Evolutionary conservation across 306 rosid species (phyloP), one percentile per base, ranked within the genome.

Genomic region (Adenanthera pavonina): DNA sequence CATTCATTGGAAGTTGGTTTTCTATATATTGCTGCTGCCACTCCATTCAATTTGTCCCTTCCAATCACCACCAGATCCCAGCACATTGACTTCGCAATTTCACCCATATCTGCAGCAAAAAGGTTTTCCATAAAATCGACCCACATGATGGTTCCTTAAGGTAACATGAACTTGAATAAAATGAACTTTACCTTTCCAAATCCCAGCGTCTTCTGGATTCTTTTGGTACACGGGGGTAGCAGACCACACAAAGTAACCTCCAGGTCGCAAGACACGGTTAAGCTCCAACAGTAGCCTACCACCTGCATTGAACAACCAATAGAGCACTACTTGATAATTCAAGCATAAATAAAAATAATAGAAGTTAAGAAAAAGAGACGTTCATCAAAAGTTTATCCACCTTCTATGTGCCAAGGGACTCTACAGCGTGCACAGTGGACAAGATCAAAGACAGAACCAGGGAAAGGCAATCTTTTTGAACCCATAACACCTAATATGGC

Each of bases 331-430:
- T 10, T 72, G 44, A 73, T 64, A 76, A 77, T 59, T 40, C 79
- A 40, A 57, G 69, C 67, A 46, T 57, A 7, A 59, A 33, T 30
- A n/a, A n/a, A 54, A 56, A 72, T 25, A 47, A 59, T n/a, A 70
- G 41, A 74, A n/a, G 38, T 40, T 8, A 41, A 72, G 65, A 15
- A 44, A 69, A n/a, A 14, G 2, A 61, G 38, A 57, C 52, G 49
- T 56, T 47, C 49, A 57, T 76, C 57, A 16, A 62, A 53, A 17
- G 20, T 15, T 11, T 16, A 76, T 51, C 60, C 70, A 94, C 98
- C 98, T 88, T 94, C 98, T 84, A 83, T 46, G 79, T 94, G 98
- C 98, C 98, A 94, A 82, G 98, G 97, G 79, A 94, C 98, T 89
- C 98, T 92, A 82, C 98, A 94, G 40, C 97, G 98, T 6, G 98